Conservation (phyloP, 2,329 filamentous ascomycete species). For the Tolypocladium paradoxum region DNA sequence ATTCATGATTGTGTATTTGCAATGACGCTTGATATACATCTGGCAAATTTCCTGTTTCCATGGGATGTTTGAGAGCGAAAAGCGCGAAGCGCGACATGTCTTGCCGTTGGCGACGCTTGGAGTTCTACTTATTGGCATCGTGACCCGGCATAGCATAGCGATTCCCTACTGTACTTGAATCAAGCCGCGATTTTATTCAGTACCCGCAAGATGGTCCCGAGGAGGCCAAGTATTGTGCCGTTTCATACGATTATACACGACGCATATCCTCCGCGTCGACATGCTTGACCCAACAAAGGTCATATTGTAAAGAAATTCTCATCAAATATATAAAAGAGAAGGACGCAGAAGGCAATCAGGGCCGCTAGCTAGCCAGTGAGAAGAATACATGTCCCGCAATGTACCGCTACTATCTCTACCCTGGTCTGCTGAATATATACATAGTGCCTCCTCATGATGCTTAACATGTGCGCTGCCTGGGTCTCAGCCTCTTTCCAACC, state of each 20-base stretch:
- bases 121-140: no score
- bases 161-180: not conserved
- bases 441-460: not conserved
- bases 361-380: not conserved
- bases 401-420: not conserved
- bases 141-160: no score
- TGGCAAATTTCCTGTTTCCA: no score
- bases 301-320: not conserved
- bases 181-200: not conserved
- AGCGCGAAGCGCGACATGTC: no score
- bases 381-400: not conserved
- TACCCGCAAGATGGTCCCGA: not conserved
- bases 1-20: not conserved
- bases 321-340: not conserved
- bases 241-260: not conserved
- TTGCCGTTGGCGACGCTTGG: no score
- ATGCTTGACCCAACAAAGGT: not conserved
- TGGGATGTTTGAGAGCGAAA: no score
- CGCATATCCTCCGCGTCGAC: no score
- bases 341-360: no score
- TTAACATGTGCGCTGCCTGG: not conserved
- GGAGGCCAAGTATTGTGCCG: no score
- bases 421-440: not conserved
- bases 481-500: not conserved
- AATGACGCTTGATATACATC: not conserved